Conservation (phyloP, 140 eudicot genomes). For the Anethum foeniculum region DNA sequence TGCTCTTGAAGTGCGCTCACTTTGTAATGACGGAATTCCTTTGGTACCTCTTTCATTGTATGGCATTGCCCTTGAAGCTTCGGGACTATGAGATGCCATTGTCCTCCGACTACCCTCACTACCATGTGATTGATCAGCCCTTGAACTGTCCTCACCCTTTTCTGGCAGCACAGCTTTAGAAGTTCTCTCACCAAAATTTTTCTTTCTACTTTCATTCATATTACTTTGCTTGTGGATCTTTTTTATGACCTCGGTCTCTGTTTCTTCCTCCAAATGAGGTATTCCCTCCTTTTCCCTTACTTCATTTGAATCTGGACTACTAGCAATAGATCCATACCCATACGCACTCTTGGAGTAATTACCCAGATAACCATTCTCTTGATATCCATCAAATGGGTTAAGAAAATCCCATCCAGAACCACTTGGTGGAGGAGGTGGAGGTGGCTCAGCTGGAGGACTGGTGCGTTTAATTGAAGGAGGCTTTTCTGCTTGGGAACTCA, state of each 20-base stretch:
- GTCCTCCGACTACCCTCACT: constrained; percentile 28
- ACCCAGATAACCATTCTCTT: constrained; percentile 26
- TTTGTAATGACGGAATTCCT: constrained; percentile 9
- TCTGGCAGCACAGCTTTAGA: constrained; percentile 16
- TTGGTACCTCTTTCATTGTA: neutral
- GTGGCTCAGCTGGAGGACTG: constrained; percentile 38
- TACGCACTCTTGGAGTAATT: constrained; percentile 27
- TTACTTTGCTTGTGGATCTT: constrained; percentile 32
- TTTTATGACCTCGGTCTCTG: constrained; percentile 61
- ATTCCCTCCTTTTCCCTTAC: constrained; percentile 94
- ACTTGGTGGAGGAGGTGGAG: constrained; percentile 78
- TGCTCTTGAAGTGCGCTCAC: constrained; percentile 23
- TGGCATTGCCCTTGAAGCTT: constrained; percentile 7
- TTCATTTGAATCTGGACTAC: constrained; percentile 91
- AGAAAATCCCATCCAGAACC: constrained; percentile 68
- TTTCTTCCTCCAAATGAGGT: constrained; percentile 96
- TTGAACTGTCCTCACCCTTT: constrained; percentile 18
- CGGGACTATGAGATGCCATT: neutral
- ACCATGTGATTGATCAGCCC: constrained; percentile 27
- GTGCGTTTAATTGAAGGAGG: constrained; percentile 20
- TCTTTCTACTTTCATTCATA: constrained; percentile 22
- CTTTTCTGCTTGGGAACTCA: constrained; percentile 28
- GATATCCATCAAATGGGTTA: constrained; percentile 68
- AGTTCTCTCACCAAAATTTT: constrained; percentile 28
- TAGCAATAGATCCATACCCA: constrained; percentile 55